Evolutionary conservation across 176 grass and related monocot species (phyloP).

Genomic region (Hsuehochloa calcarea): DNA sequence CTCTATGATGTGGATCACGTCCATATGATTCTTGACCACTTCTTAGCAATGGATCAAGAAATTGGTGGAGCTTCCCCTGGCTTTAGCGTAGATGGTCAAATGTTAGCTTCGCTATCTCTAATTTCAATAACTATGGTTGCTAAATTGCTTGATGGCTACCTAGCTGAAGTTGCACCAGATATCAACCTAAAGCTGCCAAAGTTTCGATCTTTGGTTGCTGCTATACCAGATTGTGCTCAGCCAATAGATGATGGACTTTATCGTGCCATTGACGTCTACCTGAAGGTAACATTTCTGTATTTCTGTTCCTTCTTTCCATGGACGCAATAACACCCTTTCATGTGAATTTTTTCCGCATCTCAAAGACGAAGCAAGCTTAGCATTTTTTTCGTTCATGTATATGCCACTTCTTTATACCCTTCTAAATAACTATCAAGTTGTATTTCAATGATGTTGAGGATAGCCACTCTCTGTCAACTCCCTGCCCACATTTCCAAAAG

Average conservation of each 20-base stretch:
- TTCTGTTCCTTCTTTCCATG: neutral
- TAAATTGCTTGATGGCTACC: conserved; percentile 76
- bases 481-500: too few species aligned
- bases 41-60: conserved; percentile 73
- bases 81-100: conserved; percentile 49
- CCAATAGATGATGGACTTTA: conserved; percentile 76
- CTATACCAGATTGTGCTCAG: conserved; percentile 76
- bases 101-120: conserved; percentile 61
- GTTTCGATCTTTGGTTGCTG: conserved; percentile 65
- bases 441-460: neutral
- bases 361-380: neutral
- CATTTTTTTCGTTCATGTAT: neutral
- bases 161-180: conserved; percentile 92
- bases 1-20: conserved; percentile 80
- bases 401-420: neutral
- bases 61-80: conserved; percentile 55
- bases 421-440: neutral
- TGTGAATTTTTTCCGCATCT: neutral
- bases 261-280: conserved; percentile 82
- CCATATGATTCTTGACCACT: conserved; percentile 72
- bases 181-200: conserved; percentile 59
- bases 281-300: conserved; percentile 53
- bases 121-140: conserved; percentile 56
- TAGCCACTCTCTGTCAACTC: too few species aligned
- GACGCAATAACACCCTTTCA: neutral